Conservation (phyloP, 2,329 filamentous ascomycete genomes). For the Colletotrichum nymphaeae region DNA sequence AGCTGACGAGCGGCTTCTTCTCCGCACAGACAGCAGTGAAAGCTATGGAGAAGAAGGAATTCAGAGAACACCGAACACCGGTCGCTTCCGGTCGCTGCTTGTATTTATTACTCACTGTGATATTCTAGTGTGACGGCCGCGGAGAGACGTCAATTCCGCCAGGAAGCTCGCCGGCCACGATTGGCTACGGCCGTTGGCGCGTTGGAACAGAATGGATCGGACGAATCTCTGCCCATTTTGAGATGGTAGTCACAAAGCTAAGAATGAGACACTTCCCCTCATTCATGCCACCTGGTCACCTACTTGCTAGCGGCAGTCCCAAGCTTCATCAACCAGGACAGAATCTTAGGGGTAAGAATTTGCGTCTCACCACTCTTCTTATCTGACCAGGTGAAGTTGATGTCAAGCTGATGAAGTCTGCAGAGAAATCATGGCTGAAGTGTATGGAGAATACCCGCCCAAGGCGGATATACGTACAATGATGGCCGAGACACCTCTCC, state of each 20-base stretch:
- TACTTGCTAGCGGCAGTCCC: neutral
- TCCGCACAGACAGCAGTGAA: neutral
- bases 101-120: neutral
- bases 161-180: neutral
- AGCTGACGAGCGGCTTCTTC: neutral
- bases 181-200: neutral
- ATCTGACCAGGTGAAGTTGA: no score
- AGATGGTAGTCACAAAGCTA: neutral
- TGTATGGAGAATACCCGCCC: neutral
- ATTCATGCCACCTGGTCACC: neutral
- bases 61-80: neutral
- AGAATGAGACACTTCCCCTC: neutral
- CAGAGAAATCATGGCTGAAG: neutral
- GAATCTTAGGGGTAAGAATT: neutral
- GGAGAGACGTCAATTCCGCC: neutral
- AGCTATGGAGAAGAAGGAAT: neutral
- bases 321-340: neutral
- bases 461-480: slow-evolving; percentile 2
- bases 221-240: neutral
- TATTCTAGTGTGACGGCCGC: rapidly evolving
- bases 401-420: neutral
- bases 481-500: slow-evolving; percentile 15
- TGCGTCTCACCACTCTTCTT: no score
- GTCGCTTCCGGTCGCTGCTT: neutral
- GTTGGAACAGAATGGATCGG: neutral